These are phyloP conservation scores for Mycena albidolilacea DNA, from an alignment of 768 basidiomycete species.

Conservation along the genomic window DNA sequence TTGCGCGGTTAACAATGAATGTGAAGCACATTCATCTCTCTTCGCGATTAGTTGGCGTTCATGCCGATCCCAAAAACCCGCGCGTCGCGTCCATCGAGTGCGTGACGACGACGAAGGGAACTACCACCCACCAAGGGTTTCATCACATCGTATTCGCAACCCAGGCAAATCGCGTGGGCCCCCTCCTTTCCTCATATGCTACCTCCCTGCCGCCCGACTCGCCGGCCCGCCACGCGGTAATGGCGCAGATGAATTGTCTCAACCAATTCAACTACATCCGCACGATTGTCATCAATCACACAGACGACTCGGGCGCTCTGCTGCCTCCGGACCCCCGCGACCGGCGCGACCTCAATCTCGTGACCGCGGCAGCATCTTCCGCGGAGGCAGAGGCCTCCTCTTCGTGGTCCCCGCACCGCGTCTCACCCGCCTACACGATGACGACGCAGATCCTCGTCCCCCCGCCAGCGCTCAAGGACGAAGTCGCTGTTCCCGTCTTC, in stretches of 20 bases:
- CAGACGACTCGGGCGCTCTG: slow-evolving; percentile 63
- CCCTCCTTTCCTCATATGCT: slow-evolving; percentile 65
- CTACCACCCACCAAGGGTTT: slow-evolving; percentile 61
- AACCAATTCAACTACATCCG: slow-evolving; percentile 67
- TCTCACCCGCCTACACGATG: slow-evolving; percentile 72
- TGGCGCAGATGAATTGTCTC: slow-evolving; percentile 64
- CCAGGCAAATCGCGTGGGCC: slow-evolving; percentile 75
- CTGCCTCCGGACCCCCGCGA: slow-evolving; percentile 68
- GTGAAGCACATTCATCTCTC: slow-evolving; percentile 69
- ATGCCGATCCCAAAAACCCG: slow-evolving; percentile 52
- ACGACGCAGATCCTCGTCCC: slow-evolving; percentile 72
- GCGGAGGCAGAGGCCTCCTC: slow-evolving; percentile 23
- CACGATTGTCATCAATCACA: slow-evolving; percentile 80
- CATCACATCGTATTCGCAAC: slow-evolving; percentile 81
- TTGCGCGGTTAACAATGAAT: slow-evolving; percentile 61
- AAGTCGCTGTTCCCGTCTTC: slow-evolving; percentile 58
- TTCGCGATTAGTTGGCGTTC: slow-evolving; percentile 63
- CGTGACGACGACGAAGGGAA: slow-evolving; percentile 46
- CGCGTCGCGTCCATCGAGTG: slow-evolving; percentile 57
- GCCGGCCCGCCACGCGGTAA: slow-evolving; percentile 47
- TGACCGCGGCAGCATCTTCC: slow-evolving; percentile 37
- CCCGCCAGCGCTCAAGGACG: slow-evolving; percentile 51
- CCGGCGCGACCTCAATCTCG: slow-evolving; percentile 77
- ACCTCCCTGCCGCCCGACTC: slow-evolving; percentile 52
- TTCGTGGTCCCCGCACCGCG: slow-evolving; percentile 47